A percentile compares a stretch with the other conserved stretches of the same genome.
These are phyloP conservation scores for Suhomyces tanzawaensis DNA, from an alignment of 805 yeast species.

Conservation along the genomic window DNA sequence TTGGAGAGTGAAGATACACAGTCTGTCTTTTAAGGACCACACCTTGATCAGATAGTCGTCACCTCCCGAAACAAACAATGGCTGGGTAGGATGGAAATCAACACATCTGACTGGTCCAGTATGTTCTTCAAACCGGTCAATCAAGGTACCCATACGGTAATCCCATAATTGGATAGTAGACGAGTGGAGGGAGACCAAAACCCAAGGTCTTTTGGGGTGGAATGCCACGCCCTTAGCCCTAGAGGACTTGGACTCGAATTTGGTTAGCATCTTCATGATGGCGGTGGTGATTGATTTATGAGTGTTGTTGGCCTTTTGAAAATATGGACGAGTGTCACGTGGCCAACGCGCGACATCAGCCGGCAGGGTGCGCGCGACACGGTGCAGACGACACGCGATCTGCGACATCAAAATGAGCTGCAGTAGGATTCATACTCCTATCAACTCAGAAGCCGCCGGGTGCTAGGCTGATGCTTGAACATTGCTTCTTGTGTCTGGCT, in stretches of 20 bases:
- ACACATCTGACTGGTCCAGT: conserved; percentile 97
- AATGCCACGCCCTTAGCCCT: conserved; percentile 97
- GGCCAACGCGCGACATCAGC: neutral
- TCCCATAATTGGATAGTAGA: conserved; percentile 99
- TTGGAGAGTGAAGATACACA: conserved; percentile 83
- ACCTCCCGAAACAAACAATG: conserved; percentile 94
- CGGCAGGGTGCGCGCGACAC: too few relatives aligned
- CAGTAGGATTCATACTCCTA: too few relatives aligned
- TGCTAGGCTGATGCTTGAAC: too few relatives aligned
- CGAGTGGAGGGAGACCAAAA: conserved; percentile 88
- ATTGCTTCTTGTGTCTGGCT: too few relatives aligned
- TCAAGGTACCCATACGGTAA: conserved; percentile 96
- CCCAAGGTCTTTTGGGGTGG: conserved; percentile 96
- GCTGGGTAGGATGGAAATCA: conserved; percentile 97
- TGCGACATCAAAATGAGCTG: neutral
- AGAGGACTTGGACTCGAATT: conserved; percentile 96
- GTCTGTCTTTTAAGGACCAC: conserved; percentile 90
- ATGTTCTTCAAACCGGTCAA: conserved; percentile 96
- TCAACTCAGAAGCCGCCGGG: too few relatives aligned
- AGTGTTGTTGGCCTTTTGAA: conserved; percentile 7
- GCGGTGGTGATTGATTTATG: neutral
- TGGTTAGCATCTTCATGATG: conserved; percentile 32
- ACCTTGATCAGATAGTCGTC: conserved; percentile 94
- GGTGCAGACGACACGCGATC: neutral
- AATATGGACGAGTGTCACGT: conserved; percentile 1